These are phyloP conservation scores for Neopestalotiopsis sp. DNA, from an alignment of 2,329 filamentous ascomycete genomes.

Conservation along the genomic window DNA sequence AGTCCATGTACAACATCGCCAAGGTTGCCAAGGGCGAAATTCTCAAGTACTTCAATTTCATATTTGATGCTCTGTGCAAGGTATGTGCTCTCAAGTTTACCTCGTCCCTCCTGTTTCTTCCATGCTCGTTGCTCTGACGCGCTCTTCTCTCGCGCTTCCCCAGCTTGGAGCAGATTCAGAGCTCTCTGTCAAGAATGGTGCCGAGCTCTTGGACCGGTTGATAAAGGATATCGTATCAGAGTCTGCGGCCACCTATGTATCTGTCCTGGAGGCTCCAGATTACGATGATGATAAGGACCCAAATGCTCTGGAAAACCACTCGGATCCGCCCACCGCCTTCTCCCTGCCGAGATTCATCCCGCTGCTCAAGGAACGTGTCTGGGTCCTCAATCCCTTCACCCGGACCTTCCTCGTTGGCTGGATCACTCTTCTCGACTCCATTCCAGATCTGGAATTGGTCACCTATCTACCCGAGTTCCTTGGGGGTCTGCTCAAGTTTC, in stretches of 20 bases:
- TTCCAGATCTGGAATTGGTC: slow-evolving; percentile 94
- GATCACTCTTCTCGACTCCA: slow-evolving; percentile 94
- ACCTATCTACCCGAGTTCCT: slow-evolving; percentile 92
- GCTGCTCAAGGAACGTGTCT: slow-evolving; percentile 89
- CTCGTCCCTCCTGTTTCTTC: neutral
- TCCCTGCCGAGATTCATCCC: slow-evolving; percentile 91
- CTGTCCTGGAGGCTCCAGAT: slow-evolving; percentile 72
- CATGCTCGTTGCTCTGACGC: neutral
- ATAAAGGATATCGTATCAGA: slow-evolving; percentile 97
- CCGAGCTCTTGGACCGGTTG: slow-evolving; percentile 90
- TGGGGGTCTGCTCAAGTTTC: slow-evolving; percentile 85
- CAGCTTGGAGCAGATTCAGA: slow-evolving; percentile 95
- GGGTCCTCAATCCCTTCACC: slow-evolving; percentile 93
- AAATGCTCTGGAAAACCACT: slow-evolving; percentile 42
- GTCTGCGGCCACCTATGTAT: slow-evolving; percentile 93
- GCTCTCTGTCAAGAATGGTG: slow-evolving; percentile 96
- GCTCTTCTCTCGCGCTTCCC: slow-evolving; percentile 18
- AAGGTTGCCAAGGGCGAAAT: slow-evolving; percentile 99
- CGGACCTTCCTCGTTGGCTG: slow-evolving; percentile 94
- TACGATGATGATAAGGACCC: slow-evolving; percentile 51
- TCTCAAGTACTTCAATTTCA: slow-evolving; percentile 95
- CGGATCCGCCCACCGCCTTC: slow-evolving; percentile 80
- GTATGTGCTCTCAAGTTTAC: slow-evolving; percentile 50
- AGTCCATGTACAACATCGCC: slow-evolving; percentile 99
- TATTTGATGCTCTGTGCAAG: slow-evolving; percentile 97